Evolutionary conservation across 345 rosid species (phyloP).

Genomic region (Noccaea bulbosa): DNA sequence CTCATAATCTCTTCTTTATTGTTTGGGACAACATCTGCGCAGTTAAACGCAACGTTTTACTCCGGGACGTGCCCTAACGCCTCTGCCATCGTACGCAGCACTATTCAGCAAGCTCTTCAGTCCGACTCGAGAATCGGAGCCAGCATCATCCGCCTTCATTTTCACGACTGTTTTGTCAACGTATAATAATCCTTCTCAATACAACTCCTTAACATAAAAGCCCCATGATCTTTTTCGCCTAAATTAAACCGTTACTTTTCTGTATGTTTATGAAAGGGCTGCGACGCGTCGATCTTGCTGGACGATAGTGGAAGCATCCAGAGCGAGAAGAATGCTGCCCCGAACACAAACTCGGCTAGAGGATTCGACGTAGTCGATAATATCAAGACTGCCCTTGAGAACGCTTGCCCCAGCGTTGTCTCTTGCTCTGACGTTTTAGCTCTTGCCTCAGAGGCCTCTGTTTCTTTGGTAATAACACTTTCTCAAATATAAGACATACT

Average conservation of each 20-base stretch:
- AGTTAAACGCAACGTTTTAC: slow-evolving; percentile 62
- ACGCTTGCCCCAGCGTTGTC: slow-evolving; percentile 67
- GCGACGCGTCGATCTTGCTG: slow-evolving; percentile 71
- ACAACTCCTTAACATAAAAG: neutral
- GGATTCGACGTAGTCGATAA: slow-evolving; percentile 73
- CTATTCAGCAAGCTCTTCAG: slow-evolving; percentile 60
- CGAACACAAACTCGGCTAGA: slow-evolving; percentile 58
- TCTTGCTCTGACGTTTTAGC: slow-evolving; percentile 83
- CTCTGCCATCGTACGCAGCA: slow-evolving; percentile 53
- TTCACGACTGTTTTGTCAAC: slow-evolving; percentile 85
- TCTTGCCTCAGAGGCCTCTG: slow-evolving; percentile 66
- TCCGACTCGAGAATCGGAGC: slow-evolving; percentile 71
- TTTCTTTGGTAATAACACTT: slow-evolving; percentile 56
- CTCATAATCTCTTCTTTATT: slow-evolving; percentile 15
- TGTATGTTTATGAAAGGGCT: slow-evolving; percentile 51
- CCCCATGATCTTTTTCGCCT: neutral
- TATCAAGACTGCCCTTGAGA: slow-evolving; percentile 69
- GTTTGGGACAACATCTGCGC: slow-evolving; percentile 40
- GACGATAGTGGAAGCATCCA: slow-evolving; percentile 52
- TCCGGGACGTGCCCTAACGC: slow-evolving; percentile 65
- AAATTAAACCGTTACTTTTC: neutral
- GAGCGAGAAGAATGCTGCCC: slow-evolving; percentile 66
- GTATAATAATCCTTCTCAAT: slow-evolving; percentile 38
- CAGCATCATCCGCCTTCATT: slow-evolving; percentile 80
- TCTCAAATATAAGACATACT: neutral